Evolutionary conservation across 2,329 filamentous ascomycete species (phyloP).

Genomic region (Metarhizium album): DNA sequence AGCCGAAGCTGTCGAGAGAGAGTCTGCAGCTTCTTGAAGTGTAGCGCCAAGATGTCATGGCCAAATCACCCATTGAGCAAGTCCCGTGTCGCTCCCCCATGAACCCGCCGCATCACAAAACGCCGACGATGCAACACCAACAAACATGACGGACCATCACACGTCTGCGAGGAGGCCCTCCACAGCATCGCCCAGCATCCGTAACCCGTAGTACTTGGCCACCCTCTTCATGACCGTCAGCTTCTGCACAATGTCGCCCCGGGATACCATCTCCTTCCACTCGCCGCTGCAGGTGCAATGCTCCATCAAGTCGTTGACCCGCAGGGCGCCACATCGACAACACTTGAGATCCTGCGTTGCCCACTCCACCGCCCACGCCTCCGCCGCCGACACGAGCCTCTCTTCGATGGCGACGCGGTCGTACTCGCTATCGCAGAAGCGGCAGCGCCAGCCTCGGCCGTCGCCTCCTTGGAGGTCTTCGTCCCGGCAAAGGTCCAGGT

Average conservation of each 20-base stretch:
- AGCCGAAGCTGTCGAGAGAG: too few species aligned
- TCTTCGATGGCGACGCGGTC: conserved; percentile 79
- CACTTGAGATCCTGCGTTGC: conserved; percentile 85
- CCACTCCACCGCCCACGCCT: conserved; percentile 70
- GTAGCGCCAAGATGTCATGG: too few species aligned
- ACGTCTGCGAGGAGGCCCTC: conserved; percentile 44
- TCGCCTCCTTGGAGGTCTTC: conserved; percentile 53
- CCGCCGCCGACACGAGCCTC: conserved; percentile 63
- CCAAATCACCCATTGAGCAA: not conserved
- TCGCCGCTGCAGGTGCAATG: conserved; percentile 87
- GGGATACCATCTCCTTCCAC: conserved; percentile 65
- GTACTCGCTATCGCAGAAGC: conserved; percentile 64
- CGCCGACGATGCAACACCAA: not conserved
- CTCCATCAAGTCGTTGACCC: conserved; percentile 91
- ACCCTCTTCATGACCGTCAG: conserved; percentile 64
- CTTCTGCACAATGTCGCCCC: conserved; percentile 52
- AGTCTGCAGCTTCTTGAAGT: too few species aligned
- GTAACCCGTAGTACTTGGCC: conserved; percentile 66
- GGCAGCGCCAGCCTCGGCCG: conserved; percentile 58
- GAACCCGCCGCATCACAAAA: not conserved
- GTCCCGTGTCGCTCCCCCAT: not conserved
- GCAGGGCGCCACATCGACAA: conserved; percentile 54
- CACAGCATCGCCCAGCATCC: conserved; percentile 70
- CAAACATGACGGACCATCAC: conserved; percentile 14
- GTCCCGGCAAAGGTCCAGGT: conserved; percentile 88